Evolutionary conservation across 148 eudicot species (phyloP).

Genomic region (Heliamphora exappendiculata): DNA sequence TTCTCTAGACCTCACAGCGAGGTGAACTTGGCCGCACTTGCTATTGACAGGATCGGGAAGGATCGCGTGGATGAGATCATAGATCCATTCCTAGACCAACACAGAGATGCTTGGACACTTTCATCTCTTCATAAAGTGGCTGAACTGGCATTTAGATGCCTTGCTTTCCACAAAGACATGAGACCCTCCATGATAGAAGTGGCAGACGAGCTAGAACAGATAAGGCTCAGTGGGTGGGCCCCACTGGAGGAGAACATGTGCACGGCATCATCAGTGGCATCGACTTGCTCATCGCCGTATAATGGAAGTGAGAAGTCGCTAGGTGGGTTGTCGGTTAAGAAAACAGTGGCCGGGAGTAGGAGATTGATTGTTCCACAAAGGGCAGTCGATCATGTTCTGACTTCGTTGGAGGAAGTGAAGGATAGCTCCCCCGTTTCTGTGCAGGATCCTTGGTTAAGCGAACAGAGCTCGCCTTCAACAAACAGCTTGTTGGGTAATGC

Average conservation of each 20-base stretch:
- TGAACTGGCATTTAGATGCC: conserved; percentile 51
- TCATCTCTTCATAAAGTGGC: conserved; percentile 38
- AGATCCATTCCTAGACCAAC: conserved; percentile 33
- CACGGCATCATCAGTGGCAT: conserved; percentile 52
- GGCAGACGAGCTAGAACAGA: conserved; percentile 33
- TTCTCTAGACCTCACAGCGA: conserved; percentile 24
- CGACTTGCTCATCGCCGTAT: conserved; percentile 61
- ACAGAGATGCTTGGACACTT: conserved; percentile 29
- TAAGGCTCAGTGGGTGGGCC: conserved; percentile 17
- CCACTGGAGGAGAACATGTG: conserved; percentile 22
- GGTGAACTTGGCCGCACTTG: conserved; percentile 39
- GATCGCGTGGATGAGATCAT: conserved; percentile 39
- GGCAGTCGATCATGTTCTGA: conserved; percentile 27
- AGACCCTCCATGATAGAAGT: conserved; percentile 52
- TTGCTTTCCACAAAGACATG: conserved; percentile 49
- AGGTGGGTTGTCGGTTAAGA: conserved; percentile 22
- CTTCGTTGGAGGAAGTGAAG: conserved; percentile 37
- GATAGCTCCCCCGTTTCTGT: conserved; percentile 87
- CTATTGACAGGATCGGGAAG: conserved; percentile 33
- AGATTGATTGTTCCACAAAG: conserved; percentile 45
- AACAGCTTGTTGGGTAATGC: conserved; percentile 69
- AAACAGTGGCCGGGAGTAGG: conserved; percentile 36
- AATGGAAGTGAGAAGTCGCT: conserved; percentile 58
- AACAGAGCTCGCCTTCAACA: conserved; percentile 83
- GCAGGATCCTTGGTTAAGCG: conserved; percentile 84